A percentile compares a stretch with the other conserved stretches of the same genome.
phyloP scores from a whole-genome alignment of 2,329 filamentous ascomycete genomes.

The Diaporthe vexans region DNA sequence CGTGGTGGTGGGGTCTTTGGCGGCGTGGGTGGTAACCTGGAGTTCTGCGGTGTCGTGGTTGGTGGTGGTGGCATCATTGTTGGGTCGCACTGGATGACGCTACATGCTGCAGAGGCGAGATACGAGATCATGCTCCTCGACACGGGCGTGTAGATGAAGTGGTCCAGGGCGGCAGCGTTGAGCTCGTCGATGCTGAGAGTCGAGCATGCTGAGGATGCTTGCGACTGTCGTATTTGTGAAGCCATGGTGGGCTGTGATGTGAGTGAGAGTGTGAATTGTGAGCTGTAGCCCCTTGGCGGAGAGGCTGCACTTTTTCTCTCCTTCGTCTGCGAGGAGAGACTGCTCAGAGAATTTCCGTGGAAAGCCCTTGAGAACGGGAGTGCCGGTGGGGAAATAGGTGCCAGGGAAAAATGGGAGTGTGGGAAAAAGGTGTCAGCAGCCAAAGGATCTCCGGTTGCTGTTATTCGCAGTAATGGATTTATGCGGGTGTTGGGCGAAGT shows the following conservation, averaged over 20 bases:
- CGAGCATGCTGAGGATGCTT: constrained; percentile 47
- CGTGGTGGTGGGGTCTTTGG: constrained; percentile 63
- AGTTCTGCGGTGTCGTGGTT: constrained; percentile 50
- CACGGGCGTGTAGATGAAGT: constrained; percentile 85
- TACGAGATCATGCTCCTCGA: constrained; percentile 82
- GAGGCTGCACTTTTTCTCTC: constrained; percentile 47
- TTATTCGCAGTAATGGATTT: constrained; percentile 34
- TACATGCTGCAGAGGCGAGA: constrained; percentile 79
- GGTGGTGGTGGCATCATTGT: constrained; percentile 65
- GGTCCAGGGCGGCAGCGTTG: constrained; percentile 82
- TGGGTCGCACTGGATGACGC: constrained; percentile 85
- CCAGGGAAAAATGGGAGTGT: constrained; percentile 39
- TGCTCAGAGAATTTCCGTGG: constrained; percentile 41
- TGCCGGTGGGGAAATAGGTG: constrained; percentile 33
- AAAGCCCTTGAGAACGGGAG: constrained; percentile 35
- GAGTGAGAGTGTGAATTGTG: constrained; percentile 38
- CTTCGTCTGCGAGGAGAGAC: constrained; percentile 39
- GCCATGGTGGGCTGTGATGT: constrained; percentile 57
- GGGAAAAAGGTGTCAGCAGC: constrained; percentile 40
- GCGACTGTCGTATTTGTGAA: constrained; percentile 50
- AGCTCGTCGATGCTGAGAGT: constrained; percentile 65
- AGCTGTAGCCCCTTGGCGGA: constrained; percentile 36
- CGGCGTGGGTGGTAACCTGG: constrained; percentile 62
- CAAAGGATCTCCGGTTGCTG: constrained; percentile 34
- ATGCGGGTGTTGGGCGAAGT: constrained; percentile 32